Evolutionary conservation across 805 yeast genomes (phyloP), one percentile per base, ranked within the genome.

Genomic region (Spathaspora hagerdaliae): DNA sequence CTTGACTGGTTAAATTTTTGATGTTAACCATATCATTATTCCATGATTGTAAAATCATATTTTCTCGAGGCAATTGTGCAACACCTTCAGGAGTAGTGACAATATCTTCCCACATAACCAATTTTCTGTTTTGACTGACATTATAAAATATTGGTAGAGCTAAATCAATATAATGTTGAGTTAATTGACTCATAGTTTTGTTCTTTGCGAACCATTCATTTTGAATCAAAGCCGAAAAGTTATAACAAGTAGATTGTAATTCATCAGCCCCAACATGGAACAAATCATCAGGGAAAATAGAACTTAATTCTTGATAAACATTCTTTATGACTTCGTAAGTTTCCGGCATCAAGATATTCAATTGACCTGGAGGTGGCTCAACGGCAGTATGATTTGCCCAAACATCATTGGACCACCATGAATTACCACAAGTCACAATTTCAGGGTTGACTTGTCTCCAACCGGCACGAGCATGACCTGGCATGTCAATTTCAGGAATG

Each of bases 191-290:
- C 45, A 55, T 59, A 3, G 65, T 58, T 34, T 60, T 47, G 41
- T 63, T 55, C 7, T 55, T 62, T n/a, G 49, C 52, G 33, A 60
- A 54, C 66, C 69, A 68, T 3, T 58, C 55, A 43, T 48, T 51
- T 12, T 31, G 35, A 8, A 61, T 53, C n/a, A 42, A 29, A 6
- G 43, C 32, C 1, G 72, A 64, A 42, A 47, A 55, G 44, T 65
- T 63, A 56, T 65, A 69, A 52, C 76, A 71, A 6, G 47, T 48
- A 9, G 58, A 50, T 31, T 55, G 59, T 42, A 70, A 51, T 52
- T 71, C 76, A 48, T 71, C 75, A 33, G 56, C 60, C 6, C 76
- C 76, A 34, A 69, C 72, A 49, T 71, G 76, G 60, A 68, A 68
- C n/a, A 65, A 52, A 38, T 63, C 50, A 48, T 71, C 75, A 5